Percentiles rank a stretch among this genome's conserved stretches.
Evolutionary conservation across 495 filamentous ascomycete species (phyloP).

Genomic region (Penicillium manginii): DNA sequence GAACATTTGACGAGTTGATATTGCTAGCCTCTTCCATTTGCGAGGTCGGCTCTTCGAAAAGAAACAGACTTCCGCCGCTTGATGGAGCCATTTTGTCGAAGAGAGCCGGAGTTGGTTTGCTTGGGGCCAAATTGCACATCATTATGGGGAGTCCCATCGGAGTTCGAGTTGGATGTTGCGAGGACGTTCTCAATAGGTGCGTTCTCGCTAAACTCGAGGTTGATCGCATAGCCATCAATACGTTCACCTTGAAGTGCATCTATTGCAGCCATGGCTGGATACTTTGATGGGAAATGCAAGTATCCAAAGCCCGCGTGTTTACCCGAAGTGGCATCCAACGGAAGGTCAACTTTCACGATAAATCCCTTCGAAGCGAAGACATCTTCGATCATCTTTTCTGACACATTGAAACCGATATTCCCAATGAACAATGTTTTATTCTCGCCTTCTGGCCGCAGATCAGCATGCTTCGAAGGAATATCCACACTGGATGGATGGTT

Average conservation of each 20-base stretch:
- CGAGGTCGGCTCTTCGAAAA: conserved; percentile 18
- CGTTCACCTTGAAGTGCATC: conserved; percentile 72
- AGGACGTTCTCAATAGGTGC: conserved; percentile 27
- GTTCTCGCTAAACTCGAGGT: conserved; percentile 78
- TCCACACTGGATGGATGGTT: background rate
- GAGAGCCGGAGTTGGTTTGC: background rate
- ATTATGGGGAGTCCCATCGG: background rate
- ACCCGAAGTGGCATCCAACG: conserved; percentile 80
- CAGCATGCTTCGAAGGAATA: background rate
- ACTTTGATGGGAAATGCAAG: conserved; percentile 72
- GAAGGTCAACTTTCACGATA: conserved; percentile 77
- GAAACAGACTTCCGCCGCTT: conserved; percentile 26
- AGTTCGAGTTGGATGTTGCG: background rate
- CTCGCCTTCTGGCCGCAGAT: conserved; percentile 28
- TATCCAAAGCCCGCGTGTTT: conserved; percentile 93
- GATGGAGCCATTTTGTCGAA: background rate
- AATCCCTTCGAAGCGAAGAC: conserved; percentile 75
- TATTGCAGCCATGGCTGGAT: conserved; percentile 78
- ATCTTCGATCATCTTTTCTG: conserved; percentile 69
- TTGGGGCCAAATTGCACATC: background rate
- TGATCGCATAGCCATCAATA: conserved; percentile 79
- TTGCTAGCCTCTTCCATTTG: background rate
- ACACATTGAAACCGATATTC: conserved; percentile 84
- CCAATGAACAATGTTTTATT: conserved; percentile 88
- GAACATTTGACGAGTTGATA: background rate